Percentiles rank a stretch among this genome's conserved stretches.
Conservation (phyloP, 2,329 filamentous ascomycete species). For the Orbilia oligospora region DNA sequence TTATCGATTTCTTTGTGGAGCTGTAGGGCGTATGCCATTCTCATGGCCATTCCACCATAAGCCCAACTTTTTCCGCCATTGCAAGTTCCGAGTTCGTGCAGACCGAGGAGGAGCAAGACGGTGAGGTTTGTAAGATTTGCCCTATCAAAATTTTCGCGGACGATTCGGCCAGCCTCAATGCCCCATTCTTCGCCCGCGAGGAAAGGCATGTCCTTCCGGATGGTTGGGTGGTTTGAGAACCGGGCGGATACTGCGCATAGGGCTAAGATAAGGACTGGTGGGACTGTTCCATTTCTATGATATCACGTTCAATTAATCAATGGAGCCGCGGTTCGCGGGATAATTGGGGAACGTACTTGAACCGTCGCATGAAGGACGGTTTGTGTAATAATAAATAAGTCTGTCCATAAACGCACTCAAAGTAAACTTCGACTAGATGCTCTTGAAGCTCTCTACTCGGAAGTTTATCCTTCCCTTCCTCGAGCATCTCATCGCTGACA, state of each 20-base stretch:
- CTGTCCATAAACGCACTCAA: slow-evolving; percentile 95
- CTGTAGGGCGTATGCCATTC: slow-evolving; percentile 97
- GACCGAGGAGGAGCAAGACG: slow-evolving; percentile 85
- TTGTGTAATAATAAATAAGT: slow-evolving; percentile 96
- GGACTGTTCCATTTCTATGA: slow-evolving; percentile 79
- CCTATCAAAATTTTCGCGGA: slow-evolving; percentile 88
- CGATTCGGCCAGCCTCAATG: slow-evolving; percentile 85
- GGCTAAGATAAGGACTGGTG: slow-evolving; percentile 91
- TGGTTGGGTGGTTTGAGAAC: slow-evolving; percentile 88
- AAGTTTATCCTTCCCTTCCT: slow-evolving; percentile 85
- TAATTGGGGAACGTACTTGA: slow-evolving; percentile 71
- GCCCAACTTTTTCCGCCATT: slow-evolving; percentile 97
- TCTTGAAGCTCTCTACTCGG: slow-evolving; percentile 91
- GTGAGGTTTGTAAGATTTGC: slow-evolving; percentile 97
- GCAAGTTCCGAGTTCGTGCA: slow-evolving; percentile 97
- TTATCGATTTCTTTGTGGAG: slow-evolving; percentile 91
- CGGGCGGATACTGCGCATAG: slow-evolving; percentile 96
- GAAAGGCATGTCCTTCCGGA: slow-evolving; percentile 83
- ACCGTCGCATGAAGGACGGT: slow-evolving; percentile 93
- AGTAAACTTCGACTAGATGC: slow-evolving; percentile 93
- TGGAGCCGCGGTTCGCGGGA: background rate
- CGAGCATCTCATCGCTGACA: slow-evolving; percentile 75
- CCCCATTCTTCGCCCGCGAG: slow-evolving; percentile 94
- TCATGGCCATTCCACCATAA: slow-evolving; percentile 91
- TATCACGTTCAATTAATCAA: slow-evolving; percentile 62